Percentiles rank a stretch among this genome's conserved stretches.
phyloP scores from a whole-genome alignment of 2,329 filamentous ascomycete species.

The Colletotrichum salicis region DNA sequence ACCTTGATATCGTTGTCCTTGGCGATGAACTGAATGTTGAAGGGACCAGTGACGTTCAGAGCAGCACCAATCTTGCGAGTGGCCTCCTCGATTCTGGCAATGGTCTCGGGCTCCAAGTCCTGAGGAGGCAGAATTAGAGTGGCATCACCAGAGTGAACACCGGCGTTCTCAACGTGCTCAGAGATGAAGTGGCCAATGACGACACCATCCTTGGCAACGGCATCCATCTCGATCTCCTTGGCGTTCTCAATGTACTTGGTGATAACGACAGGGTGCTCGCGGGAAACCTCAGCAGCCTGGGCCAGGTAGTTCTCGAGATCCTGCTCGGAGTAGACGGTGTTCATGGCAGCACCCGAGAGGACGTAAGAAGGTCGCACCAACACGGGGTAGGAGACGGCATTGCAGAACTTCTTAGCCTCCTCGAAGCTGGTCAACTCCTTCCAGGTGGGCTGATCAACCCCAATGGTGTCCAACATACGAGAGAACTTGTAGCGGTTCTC shows the following conservation, averaged over 20 bases:
- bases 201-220: conserved; percentile 88
- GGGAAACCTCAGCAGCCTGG: conserved; percentile 92
- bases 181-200: conserved; percentile 97
- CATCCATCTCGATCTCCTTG: conserved; percentile 99
- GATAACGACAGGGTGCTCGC: conserved; percentile 96
- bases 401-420: conserved; percentile 88
- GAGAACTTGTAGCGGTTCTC: conserved; percentile 99
- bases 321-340: conserved; percentile 96
- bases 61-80: conserved; percentile 95
- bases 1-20: conserved; percentile 99
- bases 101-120: conserved; percentile 89
- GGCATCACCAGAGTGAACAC: conserved; percentile 97
- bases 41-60: conserved; percentile 94
- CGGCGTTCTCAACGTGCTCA: conserved; percentile 98
- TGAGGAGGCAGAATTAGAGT: conserved; percentile 95
- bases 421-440: conserved; percentile 96
- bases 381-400: conserved; percentile 90
- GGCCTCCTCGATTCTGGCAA: conserved; percentile 90
- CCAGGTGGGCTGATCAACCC: conserved; percentile 96
- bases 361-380: conserved; percentile 97
- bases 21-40: conserved; percentile 99
- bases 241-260: conserved; percentile 99
- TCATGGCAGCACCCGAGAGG: conserved; percentile 97
- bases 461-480: conserved; percentile 94
- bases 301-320: conserved; percentile 89